A percentile compares a stretch with the other conserved stretches of the same genome.
phyloP scores from a whole-genome alignment of 1,284 basidiomycete species.

The Rhodotorula mucilaginosa region DNA sequence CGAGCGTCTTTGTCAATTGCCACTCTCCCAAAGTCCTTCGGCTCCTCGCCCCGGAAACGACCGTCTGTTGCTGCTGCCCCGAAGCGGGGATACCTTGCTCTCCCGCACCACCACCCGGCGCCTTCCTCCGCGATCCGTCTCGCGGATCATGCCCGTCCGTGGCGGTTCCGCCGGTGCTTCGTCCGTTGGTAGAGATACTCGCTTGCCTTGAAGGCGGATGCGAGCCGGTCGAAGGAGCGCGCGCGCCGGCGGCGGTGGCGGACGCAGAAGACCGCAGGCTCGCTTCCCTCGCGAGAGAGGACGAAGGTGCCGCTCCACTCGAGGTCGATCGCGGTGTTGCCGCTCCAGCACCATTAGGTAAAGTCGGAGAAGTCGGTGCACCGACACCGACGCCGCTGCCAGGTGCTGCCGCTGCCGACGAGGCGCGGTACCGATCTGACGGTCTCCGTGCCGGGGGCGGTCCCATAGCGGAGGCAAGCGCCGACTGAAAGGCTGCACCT shows the following conservation, averaged over 20 bases:
- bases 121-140: neutral
- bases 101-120: neutral
- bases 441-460: neutral
- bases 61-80: slow-evolving; percentile 7
- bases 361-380: too few species aligned
- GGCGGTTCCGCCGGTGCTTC: neutral
- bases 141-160: neutral
- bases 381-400: too few species aligned
- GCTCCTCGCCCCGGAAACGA: neutral
- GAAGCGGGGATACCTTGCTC: neutral
- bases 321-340: neutral
- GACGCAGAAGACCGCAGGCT: neutral
- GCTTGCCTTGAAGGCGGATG: slow-evolving; percentile 13
- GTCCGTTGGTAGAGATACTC: slow-evolving; percentile 6
- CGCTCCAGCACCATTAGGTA: neutral
- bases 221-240: neutral
- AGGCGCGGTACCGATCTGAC: neutral
- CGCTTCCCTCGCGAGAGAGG: neutral
- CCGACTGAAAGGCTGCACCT: neutral
- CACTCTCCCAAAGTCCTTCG: slow-evolving; percentile 74
- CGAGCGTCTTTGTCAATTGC: slow-evolving; percentile 92
- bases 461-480: neutral
- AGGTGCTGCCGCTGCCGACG: neutral
- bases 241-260: too few species aligned
- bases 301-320: neutral